A percentile compares a stretch with the other conserved stretches of the same genome.
Conservation (phyloP, 805 yeast genomes). For the Ogataea saltuana region DNA sequence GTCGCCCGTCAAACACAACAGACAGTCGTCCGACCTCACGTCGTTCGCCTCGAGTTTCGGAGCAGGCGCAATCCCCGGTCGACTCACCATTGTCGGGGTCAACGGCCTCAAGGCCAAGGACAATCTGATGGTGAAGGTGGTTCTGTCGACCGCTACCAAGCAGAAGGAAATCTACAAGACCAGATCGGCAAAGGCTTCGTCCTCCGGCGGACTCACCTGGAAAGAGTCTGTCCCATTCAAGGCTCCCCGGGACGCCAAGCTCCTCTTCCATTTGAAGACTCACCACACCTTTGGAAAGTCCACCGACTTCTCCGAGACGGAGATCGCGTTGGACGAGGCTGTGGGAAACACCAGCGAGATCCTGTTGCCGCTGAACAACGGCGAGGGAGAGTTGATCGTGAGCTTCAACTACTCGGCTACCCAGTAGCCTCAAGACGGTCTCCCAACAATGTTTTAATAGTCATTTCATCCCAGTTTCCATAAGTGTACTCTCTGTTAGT, state of each 20-base stretch:
- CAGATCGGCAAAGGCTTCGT: conserved; percentile 50
- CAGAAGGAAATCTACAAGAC: conserved; percentile 67
- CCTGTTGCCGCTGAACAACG: conserved; percentile 39
- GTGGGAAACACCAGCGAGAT: conserved; percentile 47
- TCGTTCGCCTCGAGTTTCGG: conserved; percentile 40
- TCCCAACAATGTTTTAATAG: no score
- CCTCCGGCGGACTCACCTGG: conserved; percentile 50
- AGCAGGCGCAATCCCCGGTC: conserved; percentile 50
- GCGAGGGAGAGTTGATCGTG: conserved; percentile 40
- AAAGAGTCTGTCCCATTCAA: conserved; percentile 68
- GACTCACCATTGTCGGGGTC: conserved; percentile 48
- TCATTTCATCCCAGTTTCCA: no score
- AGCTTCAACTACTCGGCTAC: conserved; percentile 38
- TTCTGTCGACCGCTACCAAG: conserved; percentile 40
- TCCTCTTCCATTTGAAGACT: conserved; percentile 61
- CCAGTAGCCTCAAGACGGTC: conserved; percentile 2
- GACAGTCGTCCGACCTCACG: conserved; percentile 34
- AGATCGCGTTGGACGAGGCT: conserved; percentile 52
- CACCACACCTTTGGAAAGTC: conserved; percentile 76
- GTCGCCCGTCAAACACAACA: conserved; percentile 17
- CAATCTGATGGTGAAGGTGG: conserved; percentile 52
- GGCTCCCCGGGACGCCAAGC: conserved; percentile 58
- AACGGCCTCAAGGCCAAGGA: conserved; percentile 23
- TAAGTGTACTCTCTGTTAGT: no score
- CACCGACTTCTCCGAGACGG: conserved; percentile 59